Base-by-base conservation (phyloP, 345 rosid genomes). In the Aquilaria malaccensis region DNA sequence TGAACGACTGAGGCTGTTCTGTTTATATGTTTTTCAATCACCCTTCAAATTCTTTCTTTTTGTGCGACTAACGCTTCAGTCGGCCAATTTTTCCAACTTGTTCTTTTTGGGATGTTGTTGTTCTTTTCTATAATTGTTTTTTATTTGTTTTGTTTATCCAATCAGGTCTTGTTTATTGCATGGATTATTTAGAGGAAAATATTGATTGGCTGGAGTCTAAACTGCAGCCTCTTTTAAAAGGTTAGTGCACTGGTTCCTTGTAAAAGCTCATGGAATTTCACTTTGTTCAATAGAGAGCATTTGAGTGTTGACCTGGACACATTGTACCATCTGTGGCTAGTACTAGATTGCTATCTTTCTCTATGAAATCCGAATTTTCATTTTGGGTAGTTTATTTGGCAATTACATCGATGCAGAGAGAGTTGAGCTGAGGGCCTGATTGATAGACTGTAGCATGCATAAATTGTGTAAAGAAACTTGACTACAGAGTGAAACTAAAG, bases 161-260 rank as follows among this genome's bases (percentile, higher is more conserved):
- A 56, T 56, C 71, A 89, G 98, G 96, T 61, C 95, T 88, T 51
- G 59, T 86, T 4, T 89, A 89, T 70, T 89, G 96, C 75, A 88
- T 85, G 96, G 95, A 91, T 58, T 87, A 85, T 69, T 71, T 91
- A 62, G 96, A 91, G 84, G 80, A 91, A 80, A 91, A 86, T 74
- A 77, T 91, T 32, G 98, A 86, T 67, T 91, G 99, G 99, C 74
- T 95, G 68, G 75, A 88, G 74, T 75, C 87, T 11, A 91, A 81
- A 63, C 68, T 95, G 77, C 71, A 83, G 73, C 94, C 99, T 75
- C 85, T 95, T 55, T 13, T 87, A 30, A 91, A 95, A 72, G 94
- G 97, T 86, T 65, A 10, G 80, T 60, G 50, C 43, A 15, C 45
- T 60, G 6, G 11, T 15, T 37, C 56, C 60, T 30, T 33, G 55